Conservation (phyloP, 2,329 filamentous ascomycete species). For the Pestalotiopsis sp. region DNA sequence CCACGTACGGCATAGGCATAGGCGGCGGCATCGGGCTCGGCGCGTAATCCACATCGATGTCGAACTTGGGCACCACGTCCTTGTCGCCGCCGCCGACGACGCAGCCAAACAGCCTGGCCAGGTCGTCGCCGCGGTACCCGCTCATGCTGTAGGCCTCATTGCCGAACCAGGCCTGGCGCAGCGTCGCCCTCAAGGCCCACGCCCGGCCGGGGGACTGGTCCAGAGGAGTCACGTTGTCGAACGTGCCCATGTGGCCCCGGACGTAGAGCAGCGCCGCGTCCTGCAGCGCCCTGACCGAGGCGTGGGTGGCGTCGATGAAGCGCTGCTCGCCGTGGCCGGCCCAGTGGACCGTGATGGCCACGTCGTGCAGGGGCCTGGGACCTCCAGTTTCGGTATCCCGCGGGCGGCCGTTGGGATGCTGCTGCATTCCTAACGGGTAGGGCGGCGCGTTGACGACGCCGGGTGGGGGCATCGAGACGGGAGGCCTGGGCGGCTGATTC, state of each 20-base stretch:
- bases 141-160: slow-evolving; percentile 31
- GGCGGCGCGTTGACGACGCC: neutral
- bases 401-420: neutral
- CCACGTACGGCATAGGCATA: neutral
- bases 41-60: slow-evolving; percentile 27
- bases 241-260: slow-evolving; percentile 18
- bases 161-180: slow-evolving; percentile 25
- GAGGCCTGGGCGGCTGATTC: neutral
- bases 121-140: slow-evolving; percentile 30
- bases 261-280: slow-evolving; percentile 26
- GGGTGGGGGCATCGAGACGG: neutral
- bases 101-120: slow-evolving; percentile 27
- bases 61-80: slow-evolving; percentile 28
- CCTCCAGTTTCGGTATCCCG: too few species aligned
- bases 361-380: slow-evolving; percentile 20
- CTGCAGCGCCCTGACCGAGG: slow-evolving; percentile 28
- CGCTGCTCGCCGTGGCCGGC: slow-evolving; percentile 27
- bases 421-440: neutral
- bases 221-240: slow-evolving; percentile 15
- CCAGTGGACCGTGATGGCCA: slow-evolving; percentile 31
- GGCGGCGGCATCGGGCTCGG: neutral
- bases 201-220: neutral
- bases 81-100: slow-evolving; percentile 20
- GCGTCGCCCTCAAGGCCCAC: slow-evolving; percentile 22
- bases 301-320: slow-evolving; percentile 24